These are phyloP conservation scores for Spinacia oleracea DNA, from an alignment of 179 eudicot species.

Conservation along the genomic window DNA sequence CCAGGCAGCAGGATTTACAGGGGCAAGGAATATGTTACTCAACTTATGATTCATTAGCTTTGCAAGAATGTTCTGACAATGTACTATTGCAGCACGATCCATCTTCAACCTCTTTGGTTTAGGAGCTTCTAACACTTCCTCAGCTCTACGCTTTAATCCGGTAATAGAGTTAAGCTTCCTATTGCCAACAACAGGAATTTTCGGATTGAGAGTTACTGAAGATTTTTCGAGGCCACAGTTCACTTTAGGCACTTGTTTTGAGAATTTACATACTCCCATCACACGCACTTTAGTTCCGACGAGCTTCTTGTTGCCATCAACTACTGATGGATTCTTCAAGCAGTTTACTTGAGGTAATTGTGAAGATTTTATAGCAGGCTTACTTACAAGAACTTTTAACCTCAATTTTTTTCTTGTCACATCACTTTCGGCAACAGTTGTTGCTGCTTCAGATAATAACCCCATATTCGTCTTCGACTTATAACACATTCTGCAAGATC, in stretches of 20 bases:
- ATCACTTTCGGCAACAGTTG: slow-evolving; percentile 26
- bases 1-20: slow-evolving; percentile 64
- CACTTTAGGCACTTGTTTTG: slow-evolving; percentile 22
- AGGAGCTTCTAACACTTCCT: slow-evolving; percentile 26
- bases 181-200: slow-evolving; percentile 18
- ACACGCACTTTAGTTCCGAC: slow-evolving; percentile 35
- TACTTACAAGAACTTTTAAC: slow-evolving; percentile 51
- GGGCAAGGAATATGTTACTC: slow-evolving; percentile 48
- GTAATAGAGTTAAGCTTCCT: slow-evolving; percentile 14
- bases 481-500: not conserved
- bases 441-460: slow-evolving; percentile 5
- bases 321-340: slow-evolving; percentile 19
- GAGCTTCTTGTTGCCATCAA: not conserved
- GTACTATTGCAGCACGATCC: slow-evolving; percentile 44
- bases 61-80: slow-evolving; percentile 49
- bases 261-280: slow-evolving; percentile 25
- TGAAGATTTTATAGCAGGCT: slow-evolving; percentile 31
- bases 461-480: slow-evolving; percentile 17
- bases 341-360: slow-evolving; percentile 15
- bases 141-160: slow-evolving; percentile 45
- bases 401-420: slow-evolving; percentile 38
- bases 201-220: not conserved
- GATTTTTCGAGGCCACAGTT: slow-evolving; percentile 23
- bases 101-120: slow-evolving; percentile 56
- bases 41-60: slow-evolving; percentile 47